phyloP scores from a whole-genome alignment of 2,329 filamentous ascomycete genomes.

The Ceratocystis lukuohia region DNA sequence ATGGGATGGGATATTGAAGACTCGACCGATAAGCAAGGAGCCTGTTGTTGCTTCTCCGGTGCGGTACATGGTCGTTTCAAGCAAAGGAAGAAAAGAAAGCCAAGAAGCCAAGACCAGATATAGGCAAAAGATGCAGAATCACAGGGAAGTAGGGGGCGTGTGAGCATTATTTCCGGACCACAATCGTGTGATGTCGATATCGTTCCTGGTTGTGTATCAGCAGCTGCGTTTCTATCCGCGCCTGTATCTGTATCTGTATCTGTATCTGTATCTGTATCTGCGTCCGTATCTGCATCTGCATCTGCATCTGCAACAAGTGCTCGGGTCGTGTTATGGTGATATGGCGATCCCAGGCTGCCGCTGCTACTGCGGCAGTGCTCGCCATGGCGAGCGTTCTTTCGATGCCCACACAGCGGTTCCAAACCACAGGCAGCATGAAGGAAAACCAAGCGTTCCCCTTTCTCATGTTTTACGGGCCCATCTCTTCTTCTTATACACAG shows the following conservation, averaged over 20 bases:
- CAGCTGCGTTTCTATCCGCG: background rate
- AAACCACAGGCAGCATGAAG: background rate
- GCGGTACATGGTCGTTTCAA: too few species aligned
- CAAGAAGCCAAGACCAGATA: too few species aligned
- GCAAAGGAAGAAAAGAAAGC: too few species aligned
- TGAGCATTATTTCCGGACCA: too few species aligned
- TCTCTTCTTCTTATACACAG: slow-evolving; percentile 7
- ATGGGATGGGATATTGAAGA: too few species aligned
- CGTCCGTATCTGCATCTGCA: background rate
- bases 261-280: background rate
- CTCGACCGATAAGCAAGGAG: too few species aligned
- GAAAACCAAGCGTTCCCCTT: background rate
- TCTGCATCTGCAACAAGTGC: background rate
- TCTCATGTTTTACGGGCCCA: background rate
- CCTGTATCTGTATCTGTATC: background rate
- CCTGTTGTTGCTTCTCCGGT: too few species aligned
- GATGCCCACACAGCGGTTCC: background rate
- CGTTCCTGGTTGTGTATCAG: background rate
- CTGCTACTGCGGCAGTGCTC: too few species aligned
- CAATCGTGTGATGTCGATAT: too few species aligned
- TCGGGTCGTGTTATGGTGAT: too few species aligned
- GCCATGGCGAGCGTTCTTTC: background rate
- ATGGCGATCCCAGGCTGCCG: background rate
- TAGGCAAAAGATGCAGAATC: too few species aligned
- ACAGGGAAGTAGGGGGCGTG: too few species aligned